These are phyloP conservation scores for Acanthamoeba pearcei DNA, from an alignment of 208 protist species.

Conservation along the genomic window DNA sequence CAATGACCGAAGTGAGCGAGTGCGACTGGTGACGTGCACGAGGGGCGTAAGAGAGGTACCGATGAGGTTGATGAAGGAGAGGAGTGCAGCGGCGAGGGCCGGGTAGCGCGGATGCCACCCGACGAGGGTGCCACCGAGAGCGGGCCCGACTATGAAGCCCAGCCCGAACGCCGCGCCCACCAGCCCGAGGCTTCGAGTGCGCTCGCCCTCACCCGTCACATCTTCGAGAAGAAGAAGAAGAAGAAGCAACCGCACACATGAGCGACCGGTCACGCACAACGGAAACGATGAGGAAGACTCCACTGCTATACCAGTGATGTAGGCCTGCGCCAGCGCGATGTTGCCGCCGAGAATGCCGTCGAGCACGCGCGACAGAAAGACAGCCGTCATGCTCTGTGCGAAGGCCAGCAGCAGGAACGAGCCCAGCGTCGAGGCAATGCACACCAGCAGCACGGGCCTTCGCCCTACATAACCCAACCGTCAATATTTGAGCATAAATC, in stretches of 20 bases:
- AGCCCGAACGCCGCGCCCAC: constrained; percentile 44
- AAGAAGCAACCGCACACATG: neutral
- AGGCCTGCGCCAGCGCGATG: constrained; percentile 54
- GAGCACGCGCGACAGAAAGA: constrained; percentile 8
- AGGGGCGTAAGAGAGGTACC: neutral
- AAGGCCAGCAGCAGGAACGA: constrained; percentile 34
- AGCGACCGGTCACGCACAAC: neutral
- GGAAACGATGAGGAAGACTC: neutral
- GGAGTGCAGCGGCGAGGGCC: neutral
- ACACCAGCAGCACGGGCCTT: constrained; percentile 41
- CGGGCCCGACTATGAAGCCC: constrained; percentile 29
- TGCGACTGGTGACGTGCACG: neutral
- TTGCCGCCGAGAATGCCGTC: constrained; percentile 62
- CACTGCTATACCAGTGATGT: constrained; percentile 14
- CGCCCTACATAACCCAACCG: neutral
- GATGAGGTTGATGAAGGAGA: constrained; percentile 20
- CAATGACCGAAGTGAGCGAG: too few species aligned
- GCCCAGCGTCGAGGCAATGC: constrained; percentile 1
- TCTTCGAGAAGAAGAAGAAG: neutral
- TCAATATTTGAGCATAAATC: neutral
- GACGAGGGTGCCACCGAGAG: constrained; percentile 18
- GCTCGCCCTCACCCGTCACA: neutral
- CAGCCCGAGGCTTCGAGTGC: neutral
- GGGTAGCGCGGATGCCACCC: neutral
- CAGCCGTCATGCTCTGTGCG: constrained; percentile 23